Percentiles rank a stretch among this genome's conserved stretches.
These are phyloP conservation scores for Saturnispora dispora DNA, from an alignment of 805 yeast genomes.

Conservation along the genomic window DNA sequence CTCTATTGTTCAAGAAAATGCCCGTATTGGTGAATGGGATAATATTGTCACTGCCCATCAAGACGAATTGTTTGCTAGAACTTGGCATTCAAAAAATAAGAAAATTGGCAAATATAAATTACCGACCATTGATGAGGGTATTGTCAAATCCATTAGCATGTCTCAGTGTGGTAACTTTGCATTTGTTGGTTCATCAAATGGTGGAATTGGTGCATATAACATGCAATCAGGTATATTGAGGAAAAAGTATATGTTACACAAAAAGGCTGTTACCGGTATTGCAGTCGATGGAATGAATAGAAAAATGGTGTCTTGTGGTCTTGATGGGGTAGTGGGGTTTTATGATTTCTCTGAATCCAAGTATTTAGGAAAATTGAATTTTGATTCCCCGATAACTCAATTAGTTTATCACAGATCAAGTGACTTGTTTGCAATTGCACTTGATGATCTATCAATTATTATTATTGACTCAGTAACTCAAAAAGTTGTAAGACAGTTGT, in stretches of 20 bases:
- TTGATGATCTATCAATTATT: constrained; percentile 79
- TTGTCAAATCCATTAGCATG: constrained; percentile 65
- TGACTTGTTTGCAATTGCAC: constrained; percentile 73
- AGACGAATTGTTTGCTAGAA: constrained; percentile 73
- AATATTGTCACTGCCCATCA: constrained; percentile 83
- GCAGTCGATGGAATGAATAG: constrained; percentile 87
- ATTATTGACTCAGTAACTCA: constrained; percentile 77
- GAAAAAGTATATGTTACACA: constrained; percentile 59
- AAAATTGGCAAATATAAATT: constrained; percentile 71
- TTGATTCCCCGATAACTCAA: constrained; percentile 70
- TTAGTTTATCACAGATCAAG: constrained; percentile 74
- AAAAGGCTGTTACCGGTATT: constrained; percentile 78
- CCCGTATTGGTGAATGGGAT: constrained; percentile 88
- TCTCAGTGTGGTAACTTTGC: constrained; percentile 96
- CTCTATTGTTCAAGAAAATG: constrained; percentile 59
- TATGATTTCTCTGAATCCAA: constrained; percentile 72
- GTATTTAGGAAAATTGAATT: constrained; percentile 53
- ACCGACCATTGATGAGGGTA: constrained; percentile 66
- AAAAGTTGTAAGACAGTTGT: constrained; percentile 73
- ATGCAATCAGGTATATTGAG: constrained; percentile 85
- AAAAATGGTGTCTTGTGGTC: constrained; percentile 75
- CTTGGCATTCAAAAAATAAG: constrained; percentile 78
- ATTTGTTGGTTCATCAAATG: constrained; percentile 77
- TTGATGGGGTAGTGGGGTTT: constrained; percentile 85
- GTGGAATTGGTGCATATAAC: constrained; percentile 80